Base-by-base conservation (phyloP, 2,329 filamentous ascomycete species). In the Corniculantispora saksenae region DNA sequence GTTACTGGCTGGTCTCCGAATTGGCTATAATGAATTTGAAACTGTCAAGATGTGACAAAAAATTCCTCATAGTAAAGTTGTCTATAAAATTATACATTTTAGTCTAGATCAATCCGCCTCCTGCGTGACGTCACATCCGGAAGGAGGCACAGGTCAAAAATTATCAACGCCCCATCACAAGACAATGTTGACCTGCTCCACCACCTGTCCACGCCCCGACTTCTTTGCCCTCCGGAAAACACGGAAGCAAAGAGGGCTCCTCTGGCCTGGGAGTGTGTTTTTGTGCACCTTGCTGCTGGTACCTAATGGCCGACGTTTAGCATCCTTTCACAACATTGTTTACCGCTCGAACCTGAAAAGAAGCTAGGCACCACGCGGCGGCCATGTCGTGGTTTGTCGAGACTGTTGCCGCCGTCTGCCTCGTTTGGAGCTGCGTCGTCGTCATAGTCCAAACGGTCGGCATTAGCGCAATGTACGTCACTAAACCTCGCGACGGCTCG, bases 381-480 rank as follows among this genome's bases (percentile, higher is more conserved):
- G 67, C 67, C 65, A 78, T 78, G 74, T 68, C 69, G 61, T 64
- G 67, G 35, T 64, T 74, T 51, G 65, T 75, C 58, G 76, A 82
- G 66, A 71, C 71, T 50, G 68, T 82, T 57, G 85, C 86, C 68
- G 75, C 77, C 62, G 74, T 79, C 58, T 85, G 81, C 68, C 77
- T 86, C 47, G 70, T 81, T 67, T 89, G 88, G 85, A 83, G 80
- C 70, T 73, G 76, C 61, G 70, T 82, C 40, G 79, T 90, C 29
- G 71, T 86, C 48, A 48, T 82, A 7, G 83, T 89, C 32, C 84
- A 89, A 69, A 71, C 71, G 38, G 81, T 89, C 61, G 87, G 87
- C 64, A 82, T 84, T 65, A 80, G 77, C 63, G 80, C 86, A 69
- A 79, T 89, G 87, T 88, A 76, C 68, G 81, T 58, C 13, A 17